These are phyloP conservation scores for Amanita jacksonii DNA, from an alignment of 768 basidiomycete species.

Conservation along the genomic window DNA sequence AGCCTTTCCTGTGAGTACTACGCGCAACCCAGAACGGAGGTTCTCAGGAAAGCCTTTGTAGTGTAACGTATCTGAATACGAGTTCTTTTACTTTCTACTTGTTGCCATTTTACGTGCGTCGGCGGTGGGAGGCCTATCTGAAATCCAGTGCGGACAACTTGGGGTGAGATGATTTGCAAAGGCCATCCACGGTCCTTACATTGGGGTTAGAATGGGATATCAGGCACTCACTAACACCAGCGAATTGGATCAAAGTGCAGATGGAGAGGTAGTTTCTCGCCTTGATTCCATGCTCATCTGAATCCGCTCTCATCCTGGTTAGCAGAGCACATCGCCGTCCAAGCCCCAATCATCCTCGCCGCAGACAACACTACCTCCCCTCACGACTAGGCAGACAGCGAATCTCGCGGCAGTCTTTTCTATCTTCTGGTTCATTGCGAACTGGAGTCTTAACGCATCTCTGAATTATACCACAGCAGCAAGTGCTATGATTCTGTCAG, in stretches of 20 bases:
- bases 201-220: constrained; percentile 15
- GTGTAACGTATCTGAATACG: constrained; percentile 87
- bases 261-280: neutral
- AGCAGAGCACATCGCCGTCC: neutral
- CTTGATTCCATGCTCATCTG: neutral
- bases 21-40: neutral
- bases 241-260: constrained; percentile 3
- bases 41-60: constrained; percentile 18
- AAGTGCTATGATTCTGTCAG: constrained; percentile 82
- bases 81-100: constrained; percentile 83
- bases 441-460: constrained; percentile 82
- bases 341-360: neutral
- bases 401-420: constrained; percentile 74
- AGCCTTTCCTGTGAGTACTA: constrained; percentile 67
- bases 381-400: constrained; percentile 66
- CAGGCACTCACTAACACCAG: constrained; percentile 18
- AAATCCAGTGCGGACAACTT: neutral
- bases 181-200: neutral
- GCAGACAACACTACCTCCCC: neutral
- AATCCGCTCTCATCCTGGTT: neutral
- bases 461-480: constrained; percentile 89
- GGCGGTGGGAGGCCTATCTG: neutral
- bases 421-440: constrained; percentile 89
- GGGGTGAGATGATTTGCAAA: constrained; percentile 1
- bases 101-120: constrained; percentile 30